phyloP scores from a whole-genome alignment of 495 filamentous ascomycete species.

The Penicillium ucsense region DNA sequence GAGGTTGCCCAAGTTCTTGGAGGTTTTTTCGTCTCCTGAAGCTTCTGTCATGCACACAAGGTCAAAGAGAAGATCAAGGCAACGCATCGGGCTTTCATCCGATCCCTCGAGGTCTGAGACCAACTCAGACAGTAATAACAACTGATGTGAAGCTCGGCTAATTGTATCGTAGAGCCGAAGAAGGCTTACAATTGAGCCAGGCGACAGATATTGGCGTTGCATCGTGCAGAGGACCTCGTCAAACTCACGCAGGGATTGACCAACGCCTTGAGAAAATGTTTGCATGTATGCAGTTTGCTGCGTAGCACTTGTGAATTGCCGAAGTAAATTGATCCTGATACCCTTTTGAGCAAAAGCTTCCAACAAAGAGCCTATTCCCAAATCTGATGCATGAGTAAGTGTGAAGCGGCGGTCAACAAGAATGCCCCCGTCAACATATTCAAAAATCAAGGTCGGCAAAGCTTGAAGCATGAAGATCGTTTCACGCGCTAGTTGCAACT shows the following conservation, averaged over 20 bases:
- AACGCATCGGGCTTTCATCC: conserved; percentile 33
- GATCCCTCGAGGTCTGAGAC: conserved; percentile 21
- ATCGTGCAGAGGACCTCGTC: conserved; percentile 33
- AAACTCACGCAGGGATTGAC: conserved; percentile 31
- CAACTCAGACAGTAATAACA: conserved; percentile 44
- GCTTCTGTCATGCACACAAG: conserved; percentile 58
- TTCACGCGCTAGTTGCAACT: conserved; percentile 68
- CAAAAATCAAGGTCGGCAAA: conserved; percentile 63
- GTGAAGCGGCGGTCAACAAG: conserved; percentile 28
- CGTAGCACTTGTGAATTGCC: conserved; percentile 32
- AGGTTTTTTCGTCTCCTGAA: conserved; percentile 50
- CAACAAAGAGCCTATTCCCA: conserved; percentile 31
- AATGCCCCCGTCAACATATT: conserved; percentile 28
- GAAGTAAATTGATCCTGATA: conserved; percentile 32
- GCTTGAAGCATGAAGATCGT: conserved; percentile 77
- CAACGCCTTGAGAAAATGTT: conserved; percentile 43
- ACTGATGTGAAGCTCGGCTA: conserved; percentile 38
- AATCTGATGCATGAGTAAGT: conserved; percentile 28
- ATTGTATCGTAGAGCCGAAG: conserved; percentile 54
- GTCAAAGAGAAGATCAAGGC: conserved; percentile 68
- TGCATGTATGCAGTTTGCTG: conserved; percentile 42
- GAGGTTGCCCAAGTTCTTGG: conserved; percentile 49
- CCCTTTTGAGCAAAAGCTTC: conserved; percentile 36
- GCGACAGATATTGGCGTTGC: conserved; percentile 34
- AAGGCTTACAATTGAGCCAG: conserved; percentile 37